Percentiles rank a stretch among this genome's conserved stretches.
These are phyloP conservation scores for Dalbergia cultrata DNA, from an alignment of 306 rosid genomes.

Conservation along the genomic window DNA sequence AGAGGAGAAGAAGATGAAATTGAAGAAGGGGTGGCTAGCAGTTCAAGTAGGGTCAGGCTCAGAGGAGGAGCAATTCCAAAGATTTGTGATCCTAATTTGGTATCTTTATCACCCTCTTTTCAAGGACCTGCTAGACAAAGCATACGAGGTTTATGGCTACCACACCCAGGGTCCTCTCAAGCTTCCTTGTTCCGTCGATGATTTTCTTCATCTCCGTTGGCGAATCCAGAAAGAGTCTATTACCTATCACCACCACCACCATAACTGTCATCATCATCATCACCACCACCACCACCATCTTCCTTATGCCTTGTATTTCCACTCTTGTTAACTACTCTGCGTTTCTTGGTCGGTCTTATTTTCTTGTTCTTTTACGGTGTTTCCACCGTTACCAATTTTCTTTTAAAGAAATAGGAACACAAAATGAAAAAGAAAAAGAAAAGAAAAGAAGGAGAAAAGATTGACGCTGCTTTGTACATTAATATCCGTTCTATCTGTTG, in stretches of 20 bases:
- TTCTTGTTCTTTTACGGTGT: neutral
- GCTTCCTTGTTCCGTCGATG: slow-evolving; percentile 73
- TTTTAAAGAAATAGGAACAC: neutral
- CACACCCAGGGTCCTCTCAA: slow-evolving; percentile 68
- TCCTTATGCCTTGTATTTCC: slow-evolving; percentile 57
- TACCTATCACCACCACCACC: slow-evolving; percentile 27
- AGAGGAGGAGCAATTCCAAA: slow-evolving; percentile 46
- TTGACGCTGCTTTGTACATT: neutral
- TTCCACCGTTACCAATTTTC: neutral
- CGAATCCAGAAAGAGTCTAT: slow-evolving; percentile 62
- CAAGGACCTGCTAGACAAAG: slow-evolving; percentile 62
- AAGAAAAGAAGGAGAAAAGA: neutral
- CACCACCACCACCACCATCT: slow-evolving; percentile 22
- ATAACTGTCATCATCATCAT: neutral
- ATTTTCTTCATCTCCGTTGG: slow-evolving; percentile 69
- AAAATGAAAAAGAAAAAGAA: too few relatives aligned
- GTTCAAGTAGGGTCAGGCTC: slow-evolving; percentile 62
- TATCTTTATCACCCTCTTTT: slow-evolving; percentile 75
- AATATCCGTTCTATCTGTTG: neutral
- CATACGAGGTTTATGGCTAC: slow-evolving; percentile 73
- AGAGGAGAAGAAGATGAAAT: slow-evolving; percentile 59
- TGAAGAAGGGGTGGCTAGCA: slow-evolving; percentile 75
- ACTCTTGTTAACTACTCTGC: slow-evolving; percentile 52
- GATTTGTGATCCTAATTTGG: slow-evolving; percentile 66
- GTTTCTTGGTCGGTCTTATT: neutral